Conservation (phyloP, 1,284 basidiomycete species). For the Fistulinella cinereoalba region DNA sequence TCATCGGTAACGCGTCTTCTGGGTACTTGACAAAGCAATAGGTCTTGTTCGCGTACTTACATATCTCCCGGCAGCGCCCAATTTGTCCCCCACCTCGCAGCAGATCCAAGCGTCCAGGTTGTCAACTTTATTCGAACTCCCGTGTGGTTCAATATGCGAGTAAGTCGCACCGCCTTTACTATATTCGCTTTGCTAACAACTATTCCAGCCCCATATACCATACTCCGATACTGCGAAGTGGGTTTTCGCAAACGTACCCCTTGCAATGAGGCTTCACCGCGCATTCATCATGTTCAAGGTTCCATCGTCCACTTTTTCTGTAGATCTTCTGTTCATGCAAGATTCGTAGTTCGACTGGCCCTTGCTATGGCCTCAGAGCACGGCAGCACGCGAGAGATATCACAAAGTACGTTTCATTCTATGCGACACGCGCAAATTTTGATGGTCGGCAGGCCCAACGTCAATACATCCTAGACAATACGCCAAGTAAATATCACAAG, state of each 20-base stretch:
- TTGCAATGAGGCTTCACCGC: conserved; percentile 34
- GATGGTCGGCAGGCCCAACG: conserved; percentile 22
- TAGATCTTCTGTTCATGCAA: neutral
- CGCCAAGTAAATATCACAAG: conserved; percentile 37
- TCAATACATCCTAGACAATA: conserved; percentile 31
- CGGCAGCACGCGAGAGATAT: conserved; percentile 12
- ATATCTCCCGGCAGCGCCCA: conserved; percentile 31
- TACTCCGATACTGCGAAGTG: conserved; percentile 31
- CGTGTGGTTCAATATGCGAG: conserved; percentile 35
- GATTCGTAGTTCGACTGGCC: conserved; percentile 21
- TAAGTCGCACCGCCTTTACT: conserved; percentile 10
- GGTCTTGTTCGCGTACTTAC: conserved; percentile 5
- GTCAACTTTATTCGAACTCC: conserved; percentile 37
- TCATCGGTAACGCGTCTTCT: conserved; percentile 54
- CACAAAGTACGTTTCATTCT: conserved; percentile 13
- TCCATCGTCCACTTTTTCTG: neutral
- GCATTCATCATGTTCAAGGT: conserved; percentile 28
- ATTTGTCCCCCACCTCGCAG: conserved; percentile 34
- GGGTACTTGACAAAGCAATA: conserved; percentile 20
- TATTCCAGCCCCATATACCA: conserved; percentile 20
- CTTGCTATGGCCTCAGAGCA: conserved; percentile 7
- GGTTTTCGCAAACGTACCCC: conserved; percentile 38
- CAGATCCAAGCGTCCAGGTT: conserved; percentile 34
- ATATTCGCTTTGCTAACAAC: neutral
- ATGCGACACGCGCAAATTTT: neutral